Evolutionary conservation across 1,139 yeast species (phyloP).

Genomic region (Saccharomyces pastorianus): DNA sequence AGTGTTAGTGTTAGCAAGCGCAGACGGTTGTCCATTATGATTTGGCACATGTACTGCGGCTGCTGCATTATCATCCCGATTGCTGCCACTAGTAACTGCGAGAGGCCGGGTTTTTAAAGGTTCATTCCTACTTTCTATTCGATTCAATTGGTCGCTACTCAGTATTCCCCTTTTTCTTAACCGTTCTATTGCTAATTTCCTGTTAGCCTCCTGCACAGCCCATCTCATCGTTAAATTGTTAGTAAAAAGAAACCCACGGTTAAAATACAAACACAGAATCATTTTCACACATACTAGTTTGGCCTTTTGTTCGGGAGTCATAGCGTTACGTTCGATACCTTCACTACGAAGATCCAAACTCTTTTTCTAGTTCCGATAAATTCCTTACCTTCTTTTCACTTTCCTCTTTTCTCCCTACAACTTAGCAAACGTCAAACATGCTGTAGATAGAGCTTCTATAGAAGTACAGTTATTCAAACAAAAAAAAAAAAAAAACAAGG

Average conservation of each 20-base stretch:
- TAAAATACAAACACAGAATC: neutral
- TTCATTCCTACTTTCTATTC: slow-evolving; percentile 21
- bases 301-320: slow-evolving; percentile 48
- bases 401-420: neutral
- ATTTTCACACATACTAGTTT: slow-evolving; percentile 18
- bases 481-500: neutral
- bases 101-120: slow-evolving; percentile 1
- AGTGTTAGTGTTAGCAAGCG: neutral
- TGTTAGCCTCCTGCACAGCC: slow-evolving; percentile 38
- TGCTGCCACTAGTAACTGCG: neutral
- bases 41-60: neutral
- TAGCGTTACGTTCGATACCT: slow-evolving; percentile 1
- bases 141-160: slow-evolving; percentile 16
- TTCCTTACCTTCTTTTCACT: neutral
- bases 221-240: slow-evolving; percentile 22
- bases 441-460: neutral
- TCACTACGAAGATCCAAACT: neutral
- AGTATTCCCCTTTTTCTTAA: slow-evolving; percentile 35
- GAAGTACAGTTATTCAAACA: neutral
- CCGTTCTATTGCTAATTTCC: slow-evolving; percentile 51
- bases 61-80: neutral
- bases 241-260: neutral
- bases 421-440: neutral
- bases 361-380: neutral
- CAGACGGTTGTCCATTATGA: neutral